Conservation (phyloP, 768 basidiomycete genomes). For the Ephemerocybe angulata region DNA sequence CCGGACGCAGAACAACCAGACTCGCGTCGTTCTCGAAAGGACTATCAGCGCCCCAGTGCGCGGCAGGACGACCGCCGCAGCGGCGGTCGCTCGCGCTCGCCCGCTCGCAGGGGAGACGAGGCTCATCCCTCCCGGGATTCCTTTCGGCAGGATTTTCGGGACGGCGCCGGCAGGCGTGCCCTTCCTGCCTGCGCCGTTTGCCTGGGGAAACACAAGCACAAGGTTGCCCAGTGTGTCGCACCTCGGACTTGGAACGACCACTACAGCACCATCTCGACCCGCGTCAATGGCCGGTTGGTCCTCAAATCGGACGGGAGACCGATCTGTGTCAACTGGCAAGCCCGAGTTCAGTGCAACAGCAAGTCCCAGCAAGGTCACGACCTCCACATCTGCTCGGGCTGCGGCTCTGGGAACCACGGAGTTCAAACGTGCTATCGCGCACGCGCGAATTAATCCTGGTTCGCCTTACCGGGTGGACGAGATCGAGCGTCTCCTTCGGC, state of each 20-base stretch:
- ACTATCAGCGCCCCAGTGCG: too few relatives aligned
- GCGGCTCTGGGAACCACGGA: constrained; percentile 28
- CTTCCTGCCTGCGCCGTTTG: constrained; percentile 20
- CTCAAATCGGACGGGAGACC: constrained; percentile 10
- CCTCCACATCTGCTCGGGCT: constrained; percentile 38
- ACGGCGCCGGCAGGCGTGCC: not conserved
- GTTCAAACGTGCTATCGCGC: constrained; percentile 32
- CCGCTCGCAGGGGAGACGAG: too few relatives aligned
- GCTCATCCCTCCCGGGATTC: too few relatives aligned
- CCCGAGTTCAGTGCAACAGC: constrained; percentile 16
- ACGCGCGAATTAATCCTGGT: constrained; percentile 19
- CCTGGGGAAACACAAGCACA: constrained; percentile 25
- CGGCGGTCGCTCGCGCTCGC: too few relatives aligned
- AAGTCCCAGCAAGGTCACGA: constrained; percentile 14
- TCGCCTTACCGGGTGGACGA: constrained; percentile 23
- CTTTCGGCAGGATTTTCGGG: constrained; percentile 2
- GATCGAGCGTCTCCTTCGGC: constrained; percentile 22
- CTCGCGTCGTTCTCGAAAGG: too few relatives aligned
- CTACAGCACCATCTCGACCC: constrained; percentile 10
- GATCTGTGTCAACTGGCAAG: constrained; percentile 32
- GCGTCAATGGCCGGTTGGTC: constrained; percentile 12
- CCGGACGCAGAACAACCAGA: too few relatives aligned
- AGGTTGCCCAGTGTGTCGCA: constrained; percentile 1
- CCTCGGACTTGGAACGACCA: constrained; percentile 19
- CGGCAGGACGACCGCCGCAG: too few relatives aligned